Base-by-base conservation (phyloP, 768 basidiomycete species). In the Lepiota brunneoincarnata region DNA sequence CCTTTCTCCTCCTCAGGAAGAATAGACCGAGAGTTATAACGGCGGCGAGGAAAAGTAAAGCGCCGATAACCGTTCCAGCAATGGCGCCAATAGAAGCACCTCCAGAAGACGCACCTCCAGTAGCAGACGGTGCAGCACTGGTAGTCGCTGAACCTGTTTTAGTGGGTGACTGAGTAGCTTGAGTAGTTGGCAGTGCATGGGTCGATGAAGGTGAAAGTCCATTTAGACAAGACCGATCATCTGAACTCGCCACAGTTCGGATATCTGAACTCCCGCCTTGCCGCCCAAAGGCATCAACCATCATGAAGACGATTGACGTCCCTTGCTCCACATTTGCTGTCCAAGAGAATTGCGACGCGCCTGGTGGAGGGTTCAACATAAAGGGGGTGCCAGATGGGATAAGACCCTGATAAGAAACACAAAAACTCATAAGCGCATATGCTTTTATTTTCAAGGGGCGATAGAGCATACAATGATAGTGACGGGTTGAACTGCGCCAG, bases 191-290 rank as follows among this genome's bases (percentile, higher is more conserved):
- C 2, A 71, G 64, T 3, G 66, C 59, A n/a, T 56, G 21, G 9
- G 76, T 84, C 4, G 82, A 79, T 11, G 81, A 76, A 2, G 84
- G 83, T 0, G 84, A 86, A 35, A 57, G 62, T 23, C 63, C 60
- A 59, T 76, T 76, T 20, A 89, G 65, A 60, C 88, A 90, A 17
- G 73, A 72, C 20, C 55, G 63, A 49, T 81, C 74, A 55, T 73
- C 74, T 1, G 82, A 79, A 26, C 63, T 64, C 7, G 73, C 72
- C 15, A 89, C 82, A 4, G 58, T 64, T 56, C 64, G 59, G n/a
- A 81, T 55, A 58, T 82, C 75, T n/a, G 84, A 82, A 53, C 75
- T 75, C 17, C 87, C 87, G 45, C 88, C 87, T 51, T 75, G 72
- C 41, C 72, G 67, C 10, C 80, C 78, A 44, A 59, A 54, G 10